These are phyloP conservation scores for Aeminium ludgeri DNA, from an alignment of 495 filamentous ascomycete species.

Conservation along the genomic window DNA sequence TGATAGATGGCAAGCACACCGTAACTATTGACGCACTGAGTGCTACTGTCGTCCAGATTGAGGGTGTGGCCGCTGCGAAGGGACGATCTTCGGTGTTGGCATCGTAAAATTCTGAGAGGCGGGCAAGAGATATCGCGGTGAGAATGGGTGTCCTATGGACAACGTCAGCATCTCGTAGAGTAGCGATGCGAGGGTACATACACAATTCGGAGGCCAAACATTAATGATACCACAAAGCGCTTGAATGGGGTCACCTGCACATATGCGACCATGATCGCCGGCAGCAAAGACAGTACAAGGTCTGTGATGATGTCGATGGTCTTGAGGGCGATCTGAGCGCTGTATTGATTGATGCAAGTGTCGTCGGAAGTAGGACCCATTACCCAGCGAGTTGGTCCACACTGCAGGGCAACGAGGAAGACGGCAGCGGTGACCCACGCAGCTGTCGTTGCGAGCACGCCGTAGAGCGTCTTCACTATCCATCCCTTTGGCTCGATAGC, in stretches of 20 bases:
- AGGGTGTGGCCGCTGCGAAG: background rate
- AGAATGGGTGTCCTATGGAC: background rate
- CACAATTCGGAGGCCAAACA: background rate
- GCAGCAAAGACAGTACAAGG: background rate
- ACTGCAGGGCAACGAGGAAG: background rate
- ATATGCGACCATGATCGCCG: background rate
- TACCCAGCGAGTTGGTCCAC: background rate
- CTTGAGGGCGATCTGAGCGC: background rate
- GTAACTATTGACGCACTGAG: constrained; percentile 1
- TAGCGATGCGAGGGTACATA: too few species aligned
- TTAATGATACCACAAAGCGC: background rate
- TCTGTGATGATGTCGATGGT: background rate
- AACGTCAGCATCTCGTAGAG: background rate
- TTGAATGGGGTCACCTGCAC: background rate
- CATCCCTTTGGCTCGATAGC: background rate
- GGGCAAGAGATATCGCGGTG: background rate
- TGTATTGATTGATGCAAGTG: background rate
- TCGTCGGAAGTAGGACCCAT: background rate
- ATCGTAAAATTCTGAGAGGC: background rate
- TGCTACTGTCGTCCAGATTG: constrained; percentile 1
- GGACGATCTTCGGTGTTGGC: background rate
- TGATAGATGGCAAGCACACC: constrained; percentile 4
- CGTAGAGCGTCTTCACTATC: background rate
- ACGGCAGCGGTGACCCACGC: background rate
- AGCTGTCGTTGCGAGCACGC: background rate